Conservation (phyloP, 1,284 basidiomycete genomes). For the Cryptococcus floricola region DNA sequence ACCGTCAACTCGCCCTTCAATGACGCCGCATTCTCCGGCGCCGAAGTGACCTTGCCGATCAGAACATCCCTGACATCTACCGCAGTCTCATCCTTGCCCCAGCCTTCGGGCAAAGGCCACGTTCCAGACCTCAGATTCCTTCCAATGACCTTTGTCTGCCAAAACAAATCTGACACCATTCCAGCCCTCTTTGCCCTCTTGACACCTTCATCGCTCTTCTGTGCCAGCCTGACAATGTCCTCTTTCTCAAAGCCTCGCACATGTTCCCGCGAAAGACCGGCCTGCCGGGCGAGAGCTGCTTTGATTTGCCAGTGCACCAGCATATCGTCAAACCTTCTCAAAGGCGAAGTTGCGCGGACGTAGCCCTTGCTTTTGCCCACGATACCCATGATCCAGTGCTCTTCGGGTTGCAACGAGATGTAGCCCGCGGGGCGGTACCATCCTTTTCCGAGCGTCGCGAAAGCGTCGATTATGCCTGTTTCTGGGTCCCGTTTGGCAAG, state of each 20-base stretch:
- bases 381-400: slow-evolving; percentile 70
- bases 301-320: slow-evolving; percentile 94
- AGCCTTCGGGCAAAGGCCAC: slow-evolving; percentile 2
- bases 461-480: slow-evolving; percentile 30
- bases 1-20: slow-evolving; percentile 10
- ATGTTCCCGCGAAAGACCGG: slow-evolving; percentile 6
- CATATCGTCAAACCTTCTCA: slow-evolving; percentile 81
- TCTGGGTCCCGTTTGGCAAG: slow-evolving; percentile 37
- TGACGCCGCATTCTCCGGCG: slow-evolving; percentile 7
- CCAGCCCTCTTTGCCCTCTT: slow-evolving; percentile 19
- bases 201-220: slow-evolving; percentile 17
- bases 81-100: slow-evolving; percentile 1
- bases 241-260: slow-evolving; percentile 16
- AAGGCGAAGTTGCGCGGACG: slow-evolving; percentile 76
- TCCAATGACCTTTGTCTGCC: slow-evolving; percentile 24
- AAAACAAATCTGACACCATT: slow-evolving; percentile 21
- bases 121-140: background rate
- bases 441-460: slow-evolving; percentile 5
- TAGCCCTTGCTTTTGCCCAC: slow-evolving; percentile 62
- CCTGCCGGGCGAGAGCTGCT: slow-evolving; percentile 54
- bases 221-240: slow-evolving; percentile 20
- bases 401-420: slow-evolving; percentile 8
- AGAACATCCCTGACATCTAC: slow-evolving; percentile 23
- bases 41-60: slow-evolving; percentile 13
- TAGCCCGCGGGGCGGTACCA: slow-evolving; percentile 11